Evolutionary conservation across 2,329 filamentous ascomycete species (phyloP).

Genomic region (Fusarium tupiense): DNA sequence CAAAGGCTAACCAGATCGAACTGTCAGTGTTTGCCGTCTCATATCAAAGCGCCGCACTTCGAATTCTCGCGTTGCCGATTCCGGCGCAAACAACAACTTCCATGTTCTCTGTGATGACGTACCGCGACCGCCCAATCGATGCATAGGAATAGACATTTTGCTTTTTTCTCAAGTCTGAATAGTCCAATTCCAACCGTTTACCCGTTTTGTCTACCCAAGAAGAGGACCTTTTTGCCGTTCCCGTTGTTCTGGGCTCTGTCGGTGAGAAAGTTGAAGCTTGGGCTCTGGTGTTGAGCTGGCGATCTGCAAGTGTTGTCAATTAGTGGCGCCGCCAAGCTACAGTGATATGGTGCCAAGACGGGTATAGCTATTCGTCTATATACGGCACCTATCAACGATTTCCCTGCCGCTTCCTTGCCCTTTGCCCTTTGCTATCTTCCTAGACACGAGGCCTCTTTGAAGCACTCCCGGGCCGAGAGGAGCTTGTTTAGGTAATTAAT

Average conservation of each 20-base stretch:
- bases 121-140: slow-evolving; percentile 58
- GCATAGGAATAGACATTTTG: slow-evolving; percentile 56
- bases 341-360: slow-evolving; percentile 11
- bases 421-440: background rate
- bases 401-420: background rate
- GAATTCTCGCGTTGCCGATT: slow-evolving; percentile 6
- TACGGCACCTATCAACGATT: background rate
- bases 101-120: slow-evolving; percentile 36
- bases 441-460: slow-evolving; percentile 10
- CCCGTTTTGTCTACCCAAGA: background rate
- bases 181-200: background rate
- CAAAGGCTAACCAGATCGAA: slow-evolving; percentile 70
- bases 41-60: background rate
- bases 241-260: slow-evolving; percentile 15
- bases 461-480: background rate
- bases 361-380: background rate
- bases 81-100: slow-evolving; percentile 23
- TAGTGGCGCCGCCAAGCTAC: slow-evolving; percentile 33
- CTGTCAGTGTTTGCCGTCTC: slow-evolving; percentile 17
- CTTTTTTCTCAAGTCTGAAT: background rate
- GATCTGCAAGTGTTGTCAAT: slow-evolving; percentile 28
- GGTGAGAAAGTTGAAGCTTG: slow-evolving; percentile 19
- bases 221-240: background rate
- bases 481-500: too few species aligned
- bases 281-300: slow-evolving; percentile 26